These are phyloP conservation scores for Colletotrichum melonis DNA, from an alignment of 2,329 filamentous ascomycete species.

Conservation along the genomic window DNA sequence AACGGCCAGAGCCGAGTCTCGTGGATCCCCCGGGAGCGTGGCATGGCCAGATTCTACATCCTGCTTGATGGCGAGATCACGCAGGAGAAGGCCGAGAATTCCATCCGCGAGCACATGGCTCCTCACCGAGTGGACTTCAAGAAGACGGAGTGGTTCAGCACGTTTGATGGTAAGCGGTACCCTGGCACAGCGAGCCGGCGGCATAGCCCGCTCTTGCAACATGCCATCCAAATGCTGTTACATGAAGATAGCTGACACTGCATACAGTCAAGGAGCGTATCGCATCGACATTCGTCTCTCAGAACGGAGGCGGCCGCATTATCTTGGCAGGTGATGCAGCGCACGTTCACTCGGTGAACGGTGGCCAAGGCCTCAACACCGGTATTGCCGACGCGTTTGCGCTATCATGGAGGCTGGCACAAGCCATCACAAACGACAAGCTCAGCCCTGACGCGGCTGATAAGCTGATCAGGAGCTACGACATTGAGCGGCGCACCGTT, in stretches of 20 bases:
- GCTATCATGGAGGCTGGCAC: conserved; percentile 63
- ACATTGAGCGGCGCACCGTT: conserved; percentile 54
- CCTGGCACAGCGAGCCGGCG: background rate
- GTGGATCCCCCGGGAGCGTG: conserved; percentile 61
- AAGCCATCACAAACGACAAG: conserved; percentile 40
- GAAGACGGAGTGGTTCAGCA: conserved; percentile 61
- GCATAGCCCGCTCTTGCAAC: background rate
- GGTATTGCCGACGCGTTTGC: conserved; percentile 62
- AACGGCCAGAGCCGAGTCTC: conserved; percentile 57
- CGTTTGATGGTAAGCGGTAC: conserved; percentile 53
- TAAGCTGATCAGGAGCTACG: conserved; percentile 54
- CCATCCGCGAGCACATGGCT: conserved; percentile 56
- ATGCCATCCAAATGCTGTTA: background rate
- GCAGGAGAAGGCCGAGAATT: conserved; percentile 51
- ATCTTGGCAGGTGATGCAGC: conserved; percentile 63
- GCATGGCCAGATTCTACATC: conserved; percentile 59
- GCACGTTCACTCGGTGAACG: conserved; percentile 60
- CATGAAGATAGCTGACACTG: background rate
- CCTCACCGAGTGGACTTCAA: conserved; percentile 55
- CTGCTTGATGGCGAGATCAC: conserved; percentile 58
- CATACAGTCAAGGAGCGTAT: conserved; percentile 60
- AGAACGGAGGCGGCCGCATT: conserved; percentile 52
- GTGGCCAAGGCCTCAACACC: conserved; percentile 63
- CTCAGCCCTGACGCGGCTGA: conserved; percentile 38
- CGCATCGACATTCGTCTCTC: conserved; percentile 59